Conservation (phyloP, 495 filamentous ascomycete species). For the Xylaria cubensis region DNA sequence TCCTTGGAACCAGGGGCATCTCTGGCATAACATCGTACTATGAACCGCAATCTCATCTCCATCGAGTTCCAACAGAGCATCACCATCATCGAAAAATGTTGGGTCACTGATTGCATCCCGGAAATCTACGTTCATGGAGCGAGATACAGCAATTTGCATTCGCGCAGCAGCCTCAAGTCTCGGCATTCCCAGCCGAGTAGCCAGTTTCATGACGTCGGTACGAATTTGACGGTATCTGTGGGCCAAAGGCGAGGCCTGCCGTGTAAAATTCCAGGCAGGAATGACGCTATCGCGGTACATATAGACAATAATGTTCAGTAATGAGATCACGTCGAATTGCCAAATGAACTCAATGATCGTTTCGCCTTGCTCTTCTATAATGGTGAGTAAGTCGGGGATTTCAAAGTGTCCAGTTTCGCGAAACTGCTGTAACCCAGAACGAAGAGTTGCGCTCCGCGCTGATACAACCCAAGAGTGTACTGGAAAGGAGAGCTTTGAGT, state of each 20-base stretch:
- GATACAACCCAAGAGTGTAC: constrained; percentile 82
- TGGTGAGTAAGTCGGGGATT: constrained; percentile 62
- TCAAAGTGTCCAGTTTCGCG: constrained; percentile 46
- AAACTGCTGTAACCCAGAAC: constrained; percentile 63
- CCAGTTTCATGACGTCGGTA: constrained; percentile 81
- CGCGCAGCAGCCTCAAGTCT: constrained; percentile 77
- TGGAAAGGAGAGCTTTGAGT: constrained; percentile 72
- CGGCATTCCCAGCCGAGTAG: constrained; percentile 67
- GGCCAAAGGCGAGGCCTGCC: constrained; percentile 65
- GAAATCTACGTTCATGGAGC: constrained; percentile 71
- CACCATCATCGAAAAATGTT: constrained; percentile 74
- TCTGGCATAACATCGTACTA: constrained; percentile 75
- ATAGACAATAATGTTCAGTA: constrained; percentile 81
- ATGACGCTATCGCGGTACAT: constrained; percentile 80
- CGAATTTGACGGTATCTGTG: constrained; percentile 78
- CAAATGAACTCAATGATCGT: constrained; percentile 65
- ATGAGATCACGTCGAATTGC: constrained; percentile 69
- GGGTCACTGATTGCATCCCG: constrained; percentile 67
- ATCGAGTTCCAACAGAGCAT: constrained; percentile 78
- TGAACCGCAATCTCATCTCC: constrained; percentile 71
- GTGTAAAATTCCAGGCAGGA: constrained; percentile 82
- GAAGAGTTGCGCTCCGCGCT: constrained; percentile 73
- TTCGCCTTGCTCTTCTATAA: constrained; percentile 59
- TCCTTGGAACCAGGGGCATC: constrained; percentile 92
- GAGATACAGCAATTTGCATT: constrained; percentile 69